Evolutionary conservation across 129 eudicot species (phyloP).

Genomic region (Calendula officinalis): DNA sequence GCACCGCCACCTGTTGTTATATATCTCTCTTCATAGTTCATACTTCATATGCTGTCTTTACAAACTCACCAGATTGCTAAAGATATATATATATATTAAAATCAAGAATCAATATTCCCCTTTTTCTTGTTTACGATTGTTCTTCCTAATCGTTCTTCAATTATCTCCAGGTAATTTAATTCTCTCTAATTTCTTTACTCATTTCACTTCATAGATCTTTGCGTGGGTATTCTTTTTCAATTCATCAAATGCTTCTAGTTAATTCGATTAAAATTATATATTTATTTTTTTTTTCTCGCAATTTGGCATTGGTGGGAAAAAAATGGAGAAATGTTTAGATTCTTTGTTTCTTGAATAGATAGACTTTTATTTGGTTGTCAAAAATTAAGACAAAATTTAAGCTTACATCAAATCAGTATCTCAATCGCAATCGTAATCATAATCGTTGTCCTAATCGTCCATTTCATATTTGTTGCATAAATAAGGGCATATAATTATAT

Average conservation of each 20-base stretch:
- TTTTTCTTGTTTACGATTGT: not conserved
- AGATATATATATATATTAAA: too few relatives aligned
- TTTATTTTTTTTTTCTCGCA: too few relatives aligned
- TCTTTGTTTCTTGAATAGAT: too few relatives aligned
- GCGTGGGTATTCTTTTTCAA: too few relatives aligned
- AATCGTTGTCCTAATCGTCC: constrained; percentile 13
- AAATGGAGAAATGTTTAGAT: too few relatives aligned
- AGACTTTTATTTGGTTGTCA: too few relatives aligned
- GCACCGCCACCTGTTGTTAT: constrained; percentile 28
- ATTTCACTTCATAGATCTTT: constrained; percentile 9
- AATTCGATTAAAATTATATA: too few relatives aligned
- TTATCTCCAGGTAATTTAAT: constrained; percentile 22
- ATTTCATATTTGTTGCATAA: not conserved
- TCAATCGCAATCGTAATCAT: constrained; percentile 3
- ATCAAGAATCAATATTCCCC: not conserved
- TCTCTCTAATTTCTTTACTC: constrained; percentile 4
- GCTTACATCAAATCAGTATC: too few relatives aligned
- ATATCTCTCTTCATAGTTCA: not conserved
- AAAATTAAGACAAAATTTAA: too few relatives aligned
- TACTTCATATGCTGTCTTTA: not conserved
- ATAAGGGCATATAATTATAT: not conserved
- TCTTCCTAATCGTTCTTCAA: constrained; percentile 21
- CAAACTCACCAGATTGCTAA: too few relatives aligned
- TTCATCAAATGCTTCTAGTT: too few relatives aligned
- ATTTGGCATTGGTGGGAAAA: too few relatives aligned